Evolutionary conservation across 2,329 filamentous ascomycete species (phyloP).

Genomic region (Xylariales sp.): DNA sequence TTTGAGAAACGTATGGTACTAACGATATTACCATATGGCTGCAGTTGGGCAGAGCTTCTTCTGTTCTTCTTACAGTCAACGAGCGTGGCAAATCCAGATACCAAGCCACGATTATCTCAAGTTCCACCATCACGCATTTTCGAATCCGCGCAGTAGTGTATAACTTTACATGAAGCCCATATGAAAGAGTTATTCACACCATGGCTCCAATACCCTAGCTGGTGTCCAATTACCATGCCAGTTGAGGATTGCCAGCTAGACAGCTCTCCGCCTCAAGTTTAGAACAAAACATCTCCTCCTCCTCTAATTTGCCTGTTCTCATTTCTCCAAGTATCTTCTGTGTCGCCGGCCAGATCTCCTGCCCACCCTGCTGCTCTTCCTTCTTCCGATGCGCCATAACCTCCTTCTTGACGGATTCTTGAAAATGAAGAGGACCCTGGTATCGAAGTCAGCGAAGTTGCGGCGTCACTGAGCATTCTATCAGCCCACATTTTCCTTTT

Average conservation of each 20-base stretch:
- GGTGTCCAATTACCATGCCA: conserved; percentile 15
- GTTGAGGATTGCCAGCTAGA: conserved; percentile 1
- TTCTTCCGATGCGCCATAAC: conserved; percentile 23
- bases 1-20: too few species aligned
- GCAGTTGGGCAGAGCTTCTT: too few species aligned
- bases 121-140: too few species aligned
- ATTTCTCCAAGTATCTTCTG: conserved; percentile 17
- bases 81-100: too few species aligned
- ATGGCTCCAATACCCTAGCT: not conserved
- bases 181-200: not conserved
- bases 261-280: conserved; percentile 14
- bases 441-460: not conserved
- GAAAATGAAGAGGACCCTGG: conserved; percentile 15
- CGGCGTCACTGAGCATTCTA: not conserved
- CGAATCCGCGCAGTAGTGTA: too few species aligned
- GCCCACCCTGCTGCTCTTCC: conserved; percentile 17
- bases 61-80: too few species aligned
- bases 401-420: conserved; percentile 20
- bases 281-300: conserved; percentile 25
- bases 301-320: conserved; percentile 18
- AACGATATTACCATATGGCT: too few species aligned
- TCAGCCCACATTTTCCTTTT: conserved; percentile 35
- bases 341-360: conserved; percentile 28
- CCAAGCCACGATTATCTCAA: too few species aligned
- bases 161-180: not conserved